Percentiles rank a stretch among this genome's conserved stretches.
phyloP scores from a whole-genome alignment of 495 filamentous ascomycete genomes.

The Penicillium argentinense region DNA sequence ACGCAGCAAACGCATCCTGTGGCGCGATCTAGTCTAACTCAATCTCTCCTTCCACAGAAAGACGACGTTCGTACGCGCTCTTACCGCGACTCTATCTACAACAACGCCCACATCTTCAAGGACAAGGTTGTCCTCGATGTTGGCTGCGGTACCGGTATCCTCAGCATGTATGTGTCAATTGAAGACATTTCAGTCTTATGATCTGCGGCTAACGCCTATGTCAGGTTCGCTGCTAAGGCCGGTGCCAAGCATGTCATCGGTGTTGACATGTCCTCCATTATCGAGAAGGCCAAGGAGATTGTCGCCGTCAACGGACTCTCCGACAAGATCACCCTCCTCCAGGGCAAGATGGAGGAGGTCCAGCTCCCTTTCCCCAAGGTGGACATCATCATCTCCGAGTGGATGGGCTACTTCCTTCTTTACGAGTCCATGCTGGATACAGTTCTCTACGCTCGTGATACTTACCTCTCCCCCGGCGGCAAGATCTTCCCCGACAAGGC shows the following conservation, averaged over 20 bases:
- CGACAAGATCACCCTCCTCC: conserved; percentile 81
- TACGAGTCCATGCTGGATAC: conserved; percentile 99
- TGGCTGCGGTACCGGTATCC: conserved; percentile 90
- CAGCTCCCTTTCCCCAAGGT: conserved; percentile 82
- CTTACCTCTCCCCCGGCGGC: conserved; percentile 79
- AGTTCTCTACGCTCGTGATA: conserved; percentile 90
- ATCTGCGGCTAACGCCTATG: conserved; percentile 7
- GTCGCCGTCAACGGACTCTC: conserved; percentile 82
- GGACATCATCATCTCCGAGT: conserved; percentile 98
- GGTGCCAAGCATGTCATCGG: conserved; percentile 93
- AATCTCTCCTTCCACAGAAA: conserved; percentile 60
- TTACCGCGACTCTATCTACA: conserved; percentile 95
- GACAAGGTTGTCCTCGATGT: conserved; percentile 98
- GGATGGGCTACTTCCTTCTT: conserved; percentile 99
- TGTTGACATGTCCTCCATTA: conserved; percentile 96
- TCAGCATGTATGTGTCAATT: conserved; percentile 68
- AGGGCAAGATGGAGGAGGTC: conserved; percentile 97
- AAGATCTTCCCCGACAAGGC: conserved; percentile 91
- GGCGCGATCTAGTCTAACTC: conserved; percentile 8
- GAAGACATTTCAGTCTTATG: neutral
- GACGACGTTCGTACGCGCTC: conserved; percentile 95
- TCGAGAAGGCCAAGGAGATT: conserved; percentile 91
- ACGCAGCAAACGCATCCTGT: neutral
- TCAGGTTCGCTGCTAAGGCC: conserved; percentile 92
- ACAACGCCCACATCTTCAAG: conserved; percentile 93